Percentiles rank a stretch among this genome's conserved stretches.
Conservation (phyloP, 78 protist genomes). For the Polysphondylium violaceum region DNA sequence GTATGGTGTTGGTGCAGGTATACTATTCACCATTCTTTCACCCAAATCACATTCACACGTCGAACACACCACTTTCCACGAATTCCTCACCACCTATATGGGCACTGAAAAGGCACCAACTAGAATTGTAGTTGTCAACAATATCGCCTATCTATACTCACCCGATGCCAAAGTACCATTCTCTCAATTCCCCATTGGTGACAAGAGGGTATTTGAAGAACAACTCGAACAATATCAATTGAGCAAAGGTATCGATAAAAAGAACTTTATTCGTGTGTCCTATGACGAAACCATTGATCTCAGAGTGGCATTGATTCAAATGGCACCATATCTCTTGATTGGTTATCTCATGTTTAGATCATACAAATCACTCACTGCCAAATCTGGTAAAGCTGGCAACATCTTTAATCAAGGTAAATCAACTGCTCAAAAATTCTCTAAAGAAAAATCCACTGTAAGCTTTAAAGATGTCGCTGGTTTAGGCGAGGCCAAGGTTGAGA, state of each 20-base stretch:
- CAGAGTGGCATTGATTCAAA: slow-evolving; percentile 15
- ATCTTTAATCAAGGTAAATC: slow-evolving; percentile 30
- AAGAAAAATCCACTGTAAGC: slow-evolving; percentile 21
- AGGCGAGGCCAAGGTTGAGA: slow-evolving; percentile 94
- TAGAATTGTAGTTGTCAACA: slow-evolving; percentile 22
- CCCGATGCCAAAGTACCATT: not conserved
- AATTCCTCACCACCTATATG: slow-evolving; percentile 4
- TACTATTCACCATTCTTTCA: not conserved
- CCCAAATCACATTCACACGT: not conserved
- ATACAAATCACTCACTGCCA: not conserved
- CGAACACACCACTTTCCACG: slow-evolving; percentile 12
- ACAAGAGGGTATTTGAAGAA: slow-evolving; percentile 64
- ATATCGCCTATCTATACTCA: not conserved
- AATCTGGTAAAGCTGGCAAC: not conserved
- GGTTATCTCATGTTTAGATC: slow-evolving; percentile 27
- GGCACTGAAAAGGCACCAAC: slow-evolving; percentile 9
- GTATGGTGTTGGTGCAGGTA: not conserved
- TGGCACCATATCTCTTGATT: slow-evolving; percentile 33
- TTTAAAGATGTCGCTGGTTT: slow-evolving; percentile 95
- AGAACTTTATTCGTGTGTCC: slow-evolving; percentile 21
- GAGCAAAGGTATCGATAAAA: slow-evolving; percentile 16
- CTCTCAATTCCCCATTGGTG: slow-evolving; percentile 59
- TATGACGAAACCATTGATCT: slow-evolving; percentile 21
- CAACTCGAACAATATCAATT: slow-evolving; percentile 71
- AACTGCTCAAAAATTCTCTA: slow-evolving; percentile 50